Percentiles rank a stretch among this genome's conserved stretches.
Evolutionary conservation across 345 rosid species (phyloP).

Genomic region (Salix udensis): DNA sequence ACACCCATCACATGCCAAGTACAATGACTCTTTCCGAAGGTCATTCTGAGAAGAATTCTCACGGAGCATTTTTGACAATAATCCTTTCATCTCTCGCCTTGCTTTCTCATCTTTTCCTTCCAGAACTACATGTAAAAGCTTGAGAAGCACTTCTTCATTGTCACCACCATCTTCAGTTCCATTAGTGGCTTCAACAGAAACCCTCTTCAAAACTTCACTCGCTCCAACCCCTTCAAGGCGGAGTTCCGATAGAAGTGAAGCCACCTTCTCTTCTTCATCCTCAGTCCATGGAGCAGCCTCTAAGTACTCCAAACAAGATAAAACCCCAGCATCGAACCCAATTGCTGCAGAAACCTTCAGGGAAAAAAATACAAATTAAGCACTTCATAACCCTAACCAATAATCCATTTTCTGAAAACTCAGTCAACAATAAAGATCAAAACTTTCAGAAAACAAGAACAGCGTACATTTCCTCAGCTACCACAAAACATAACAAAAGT

Average conservation of each 20-base stretch:
- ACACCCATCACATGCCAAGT: conserved; percentile 78
- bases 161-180: conserved; percentile 51
- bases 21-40: conserved; percentile 81
- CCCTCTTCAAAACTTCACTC: conserved; percentile 88
- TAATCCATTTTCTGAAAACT: not conserved
- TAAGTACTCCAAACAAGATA: conserved; percentile 89
- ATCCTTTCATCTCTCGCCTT: conserved; percentile 92
- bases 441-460: not conserved
- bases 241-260: conserved; percentile 74
- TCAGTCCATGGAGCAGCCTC: conserved; percentile 99
- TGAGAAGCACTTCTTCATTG: conserved; percentile 73
- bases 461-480: conserved; percentile 2
- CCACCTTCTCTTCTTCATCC: conserved; percentile 93
- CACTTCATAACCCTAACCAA: not conserved
- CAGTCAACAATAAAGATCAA: not conserved
- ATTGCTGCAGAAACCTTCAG: conserved; percentile 89
- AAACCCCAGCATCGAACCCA: conserved; percentile 93
- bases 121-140: conserved; percentile 83
- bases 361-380: conserved; percentile 22
- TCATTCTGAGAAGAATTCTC: conserved; percentile 89
- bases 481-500: not conserved
- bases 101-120: conserved; percentile 98
- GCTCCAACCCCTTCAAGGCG: conserved; percentile 90
- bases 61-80: conserved; percentile 88
- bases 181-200: conserved; percentile 59